A percentile compares a stretch with the other conserved stretches of the same genome.
Evolutionary conservation across 768 basidiomycete species (phyloP).

Genomic region (Chiua virens): DNA sequence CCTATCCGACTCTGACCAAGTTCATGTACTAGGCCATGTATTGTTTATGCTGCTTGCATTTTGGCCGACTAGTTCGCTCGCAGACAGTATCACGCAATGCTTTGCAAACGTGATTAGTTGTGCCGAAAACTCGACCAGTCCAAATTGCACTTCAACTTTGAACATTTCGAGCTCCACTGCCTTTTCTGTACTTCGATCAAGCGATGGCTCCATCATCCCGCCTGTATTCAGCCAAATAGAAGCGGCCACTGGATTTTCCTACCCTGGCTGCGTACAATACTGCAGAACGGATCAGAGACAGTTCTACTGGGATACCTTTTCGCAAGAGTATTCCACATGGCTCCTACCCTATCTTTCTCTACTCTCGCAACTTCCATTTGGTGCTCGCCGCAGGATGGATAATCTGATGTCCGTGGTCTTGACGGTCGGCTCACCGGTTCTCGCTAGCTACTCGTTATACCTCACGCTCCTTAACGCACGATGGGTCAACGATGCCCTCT

Average conservation of each 20-base stretch:
- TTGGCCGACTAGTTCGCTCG: not conserved
- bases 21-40: no score
- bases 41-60: not conserved
- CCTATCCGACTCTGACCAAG: no score
- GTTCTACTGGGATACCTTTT: conserved; percentile 4
- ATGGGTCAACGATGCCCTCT: conserved; percentile 37
- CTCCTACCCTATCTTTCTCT: conserved; percentile 49
- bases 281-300: conserved; percentile 5
- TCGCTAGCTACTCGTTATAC: conserved; percentile 46
- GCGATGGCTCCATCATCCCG: not conserved
- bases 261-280: not conserved
- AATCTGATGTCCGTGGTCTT: conserved; percentile 44
- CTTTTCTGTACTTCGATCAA: conserved; percentile 14
- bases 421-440: conserved; percentile 43
- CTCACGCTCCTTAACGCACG: conserved; percentile 44
- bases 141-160: conserved; percentile 1
- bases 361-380: conserved; percentile 51
- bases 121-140: not conserved
- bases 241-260: conserved; percentile 10
- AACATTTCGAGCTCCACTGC: conserved; percentile 7
- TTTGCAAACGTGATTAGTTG: conserved; percentile 3
- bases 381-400: conserved; percentile 38
- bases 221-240: not conserved
- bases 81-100: conserved; percentile 12
- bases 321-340: conserved; percentile 44